phyloP scores from a whole-genome alignment of 1,139 yeast genomes.

The Suhomyces panamericanus region DNA sequence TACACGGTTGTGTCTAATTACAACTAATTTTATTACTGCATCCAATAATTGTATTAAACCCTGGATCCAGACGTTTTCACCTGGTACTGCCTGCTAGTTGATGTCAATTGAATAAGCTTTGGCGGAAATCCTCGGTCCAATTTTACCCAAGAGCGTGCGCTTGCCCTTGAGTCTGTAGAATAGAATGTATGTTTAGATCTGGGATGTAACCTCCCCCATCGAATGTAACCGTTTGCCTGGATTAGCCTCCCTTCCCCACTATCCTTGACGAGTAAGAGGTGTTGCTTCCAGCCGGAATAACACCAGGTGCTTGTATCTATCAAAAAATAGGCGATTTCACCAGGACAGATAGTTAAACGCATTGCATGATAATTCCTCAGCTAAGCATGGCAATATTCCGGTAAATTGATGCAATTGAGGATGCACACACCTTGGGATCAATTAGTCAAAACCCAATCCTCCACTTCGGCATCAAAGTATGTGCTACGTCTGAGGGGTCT shows the following conservation, averaged over 20 bases:
- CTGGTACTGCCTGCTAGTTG: background rate
- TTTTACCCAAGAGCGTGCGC: no score
- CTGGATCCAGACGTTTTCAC: background rate
- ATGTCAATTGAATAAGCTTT: background rate
- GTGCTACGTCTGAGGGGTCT: background rate
- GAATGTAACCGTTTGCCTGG: background rate
- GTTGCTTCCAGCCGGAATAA: background rate
- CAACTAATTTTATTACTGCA: background rate
- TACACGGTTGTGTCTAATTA: background rate
- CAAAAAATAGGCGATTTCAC: background rate
- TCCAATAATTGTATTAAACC: background rate
- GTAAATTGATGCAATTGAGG: background rate
- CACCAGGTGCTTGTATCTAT: background rate
- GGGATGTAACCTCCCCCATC: background rate
- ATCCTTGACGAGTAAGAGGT: no score
- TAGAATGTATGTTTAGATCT: background rate
- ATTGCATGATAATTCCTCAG: background rate
- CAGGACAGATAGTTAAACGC: background rate
- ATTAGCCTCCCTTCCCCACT: background rate
- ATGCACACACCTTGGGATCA: background rate
- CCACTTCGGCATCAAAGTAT: background rate
- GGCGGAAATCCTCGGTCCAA: background rate
- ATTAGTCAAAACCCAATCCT: background rate
- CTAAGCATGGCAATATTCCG: conserved; percentile 1
- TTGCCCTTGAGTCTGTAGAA: no score